phyloP scores from a whole-genome alignment of 2,329 filamentous ascomycete genomes.

The Apiospora aurea region DNA sequence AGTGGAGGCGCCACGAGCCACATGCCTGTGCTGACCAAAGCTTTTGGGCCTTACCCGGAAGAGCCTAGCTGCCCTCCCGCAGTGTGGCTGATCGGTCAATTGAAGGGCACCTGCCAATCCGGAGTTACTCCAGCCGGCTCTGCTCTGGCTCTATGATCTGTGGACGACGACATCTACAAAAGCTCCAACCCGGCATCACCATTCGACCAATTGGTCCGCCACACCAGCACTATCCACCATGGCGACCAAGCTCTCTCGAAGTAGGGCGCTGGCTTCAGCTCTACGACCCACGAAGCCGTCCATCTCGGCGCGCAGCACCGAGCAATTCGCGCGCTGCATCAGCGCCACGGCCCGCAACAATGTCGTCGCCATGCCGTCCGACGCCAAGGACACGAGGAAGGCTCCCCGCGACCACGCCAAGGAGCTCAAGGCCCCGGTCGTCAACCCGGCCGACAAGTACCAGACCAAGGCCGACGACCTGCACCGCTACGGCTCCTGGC shows the following conservation, averaged over 20 bases:
- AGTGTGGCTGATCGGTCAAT: background rate
- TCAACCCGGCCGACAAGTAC: slow-evolving; percentile 95
- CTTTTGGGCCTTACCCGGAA: background rate
- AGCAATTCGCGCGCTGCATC: slow-evolving; percentile 56
- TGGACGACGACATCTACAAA: slow-evolving; percentile 24
- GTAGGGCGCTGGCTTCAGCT: slow-evolving; percentile 62
- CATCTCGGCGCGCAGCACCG: slow-evolving; percentile 47
- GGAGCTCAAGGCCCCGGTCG: slow-evolving; percentile 76
- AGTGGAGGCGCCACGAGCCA: background rate
- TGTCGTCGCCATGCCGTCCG: slow-evolving; percentile 63
- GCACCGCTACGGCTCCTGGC: slow-evolving; percentile 94
- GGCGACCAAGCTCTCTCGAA: slow-evolving; percentile 67
- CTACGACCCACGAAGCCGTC: slow-evolving; percentile 59
- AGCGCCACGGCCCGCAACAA: slow-evolving; percentile 55
- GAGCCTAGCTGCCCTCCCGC: background rate
- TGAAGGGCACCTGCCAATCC: slow-evolving; percentile 13
- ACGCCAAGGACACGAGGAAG: slow-evolving; percentile 71
- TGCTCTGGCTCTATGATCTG: slow-evolving; percentile 18
- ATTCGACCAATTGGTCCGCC: slow-evolving; percentile 26
- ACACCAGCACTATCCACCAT: slow-evolving; percentile 46
- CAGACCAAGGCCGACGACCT: slow-evolving; percentile 84
- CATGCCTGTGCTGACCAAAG: background rate
- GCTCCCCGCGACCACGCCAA: slow-evolving; percentile 65
- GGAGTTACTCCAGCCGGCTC: slow-evolving; percentile 18
- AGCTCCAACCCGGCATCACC: slow-evolving; percentile 22